These are phyloP conservation scores for Pythium insidiosum DNA, from an alignment of 352 stramenopile species.

Conservation along the genomic window DNA sequence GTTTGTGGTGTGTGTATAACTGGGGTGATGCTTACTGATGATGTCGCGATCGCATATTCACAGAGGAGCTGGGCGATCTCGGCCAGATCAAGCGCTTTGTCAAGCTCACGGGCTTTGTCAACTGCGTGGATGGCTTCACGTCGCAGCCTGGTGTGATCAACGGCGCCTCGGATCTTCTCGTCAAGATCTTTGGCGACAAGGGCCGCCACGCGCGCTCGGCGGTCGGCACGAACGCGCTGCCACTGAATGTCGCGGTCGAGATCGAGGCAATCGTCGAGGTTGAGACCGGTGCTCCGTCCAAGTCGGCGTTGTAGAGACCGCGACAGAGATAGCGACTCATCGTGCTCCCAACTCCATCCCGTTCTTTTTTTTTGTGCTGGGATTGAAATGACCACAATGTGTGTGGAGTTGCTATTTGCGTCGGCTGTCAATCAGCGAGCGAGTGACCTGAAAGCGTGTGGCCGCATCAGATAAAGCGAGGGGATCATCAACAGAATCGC, in stretches of 20 bases:
- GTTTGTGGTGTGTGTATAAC: neutral
- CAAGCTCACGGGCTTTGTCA: conserved; percentile 92
- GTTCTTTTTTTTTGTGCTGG: too few species aligned
- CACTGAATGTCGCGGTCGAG: conserved; percentile 91
- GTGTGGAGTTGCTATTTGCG: too few species aligned
- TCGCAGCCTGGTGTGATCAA: conserved; percentile 89
- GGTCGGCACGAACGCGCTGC: conserved; percentile 91
- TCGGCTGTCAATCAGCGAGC: too few species aligned
- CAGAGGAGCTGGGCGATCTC: conserved; percentile 72
- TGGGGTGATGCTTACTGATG: conserved; percentile 1
- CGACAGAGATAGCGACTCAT: neutral
- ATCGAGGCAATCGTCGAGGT: conserved; percentile 94
- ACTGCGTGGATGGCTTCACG: conserved; percentile 82
- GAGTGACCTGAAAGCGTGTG: too few species aligned
- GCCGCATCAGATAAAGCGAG: too few species aligned
- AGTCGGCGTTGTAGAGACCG: conserved; percentile 9
- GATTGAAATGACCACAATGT: too few species aligned
- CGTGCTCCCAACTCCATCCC: neutral
- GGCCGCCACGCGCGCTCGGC: conserved; percentile 82
- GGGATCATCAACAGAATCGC: too few species aligned
- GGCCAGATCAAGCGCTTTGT: conserved; percentile 88
- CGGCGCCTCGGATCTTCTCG: conserved; percentile 83
- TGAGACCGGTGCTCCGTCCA: conserved; percentile 24
- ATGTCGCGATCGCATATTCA: neutral
- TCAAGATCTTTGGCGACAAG: conserved; percentile 72